Evolutionary conservation across 805 yeast species (phyloP).

Genomic region (Candida vartiovaarae): DNA sequence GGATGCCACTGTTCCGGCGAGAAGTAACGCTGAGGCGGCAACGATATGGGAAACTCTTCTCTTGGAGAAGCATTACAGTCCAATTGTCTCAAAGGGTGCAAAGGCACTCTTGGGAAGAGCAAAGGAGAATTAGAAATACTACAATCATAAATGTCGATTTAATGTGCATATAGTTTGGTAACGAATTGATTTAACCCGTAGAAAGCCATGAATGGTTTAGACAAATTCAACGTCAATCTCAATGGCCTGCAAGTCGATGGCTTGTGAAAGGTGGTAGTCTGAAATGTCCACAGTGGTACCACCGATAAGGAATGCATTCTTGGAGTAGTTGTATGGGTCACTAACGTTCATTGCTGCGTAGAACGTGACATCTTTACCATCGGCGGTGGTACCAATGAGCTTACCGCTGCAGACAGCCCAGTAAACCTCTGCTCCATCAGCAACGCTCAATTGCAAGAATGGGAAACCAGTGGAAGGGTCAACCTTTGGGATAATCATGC

Average conservation of each 20-base stretch:
- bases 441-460: conserved; percentile 9
- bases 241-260: conserved; percentile 2
- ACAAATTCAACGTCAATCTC: conserved; percentile 1
- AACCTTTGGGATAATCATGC: conserved; percentile 1
- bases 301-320: conserved; percentile 22
- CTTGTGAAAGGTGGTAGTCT: conserved; percentile 1
- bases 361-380: conserved; percentile 23
- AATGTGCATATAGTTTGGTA: background rate
- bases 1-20: conserved; percentile 59
- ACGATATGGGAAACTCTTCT: conserved; percentile 84
- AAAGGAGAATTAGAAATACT: conserved; percentile 6
- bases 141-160: background rate
- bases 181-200: no score
- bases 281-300: conserved; percentile 19
- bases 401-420: conserved; percentile 16
- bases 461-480: conserved; percentile 8
- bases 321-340: conserved; percentile 38
- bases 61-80: conserved; percentile 77
- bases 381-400: conserved; percentile 25
- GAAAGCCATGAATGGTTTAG: background rate
- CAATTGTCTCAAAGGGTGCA: conserved; percentile 66
- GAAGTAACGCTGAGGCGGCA: conserved; percentile 83
- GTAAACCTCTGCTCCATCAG: conserved; percentile 3
- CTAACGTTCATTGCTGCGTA: conserved; percentile 36
- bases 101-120: conserved; percentile 26